Evolutionary conservation across 768 basidiomycete genomes (phyloP).

Genomic region (Boletus subparvulus): DNA sequence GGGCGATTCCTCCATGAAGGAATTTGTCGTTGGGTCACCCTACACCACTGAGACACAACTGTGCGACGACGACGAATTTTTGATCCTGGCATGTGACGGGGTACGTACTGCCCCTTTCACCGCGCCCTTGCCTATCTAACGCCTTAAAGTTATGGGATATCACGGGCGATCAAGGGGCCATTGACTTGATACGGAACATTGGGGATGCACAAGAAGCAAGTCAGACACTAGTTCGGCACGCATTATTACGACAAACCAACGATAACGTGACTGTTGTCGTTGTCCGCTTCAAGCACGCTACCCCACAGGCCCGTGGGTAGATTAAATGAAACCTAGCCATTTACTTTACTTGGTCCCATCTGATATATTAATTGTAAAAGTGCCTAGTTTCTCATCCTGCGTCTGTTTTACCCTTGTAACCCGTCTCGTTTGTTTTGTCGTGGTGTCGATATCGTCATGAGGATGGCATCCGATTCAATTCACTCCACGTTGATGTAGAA

Average conservation of each 20-base stretch:
- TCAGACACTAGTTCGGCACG: conserved; percentile 75
- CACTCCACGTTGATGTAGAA: conserved; percentile 2
- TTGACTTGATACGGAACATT: conserved; percentile 75
- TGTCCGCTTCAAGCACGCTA: conserved; percentile 64
- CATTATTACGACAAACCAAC: conserved; percentile 83
- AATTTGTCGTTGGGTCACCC: conserved; percentile 96
- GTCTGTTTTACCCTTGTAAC: conserved; percentile 5
- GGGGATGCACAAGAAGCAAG: conserved; percentile 83
- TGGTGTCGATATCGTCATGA: background rate
- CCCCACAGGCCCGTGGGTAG: conserved; percentile 14
- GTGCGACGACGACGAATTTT: conserved; percentile 87
- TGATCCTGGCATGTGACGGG: conserved; percentile 96
- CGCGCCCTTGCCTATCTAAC: conserved; percentile 4
- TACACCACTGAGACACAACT: conserved; percentile 98
- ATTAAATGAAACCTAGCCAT: background rate
- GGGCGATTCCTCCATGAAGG: conserved; percentile 98
- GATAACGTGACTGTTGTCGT: conserved; percentile 95
- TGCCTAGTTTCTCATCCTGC: background rate
- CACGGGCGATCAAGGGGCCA: conserved; percentile 83
- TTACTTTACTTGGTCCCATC: background rate
- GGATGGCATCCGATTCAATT: background rate
- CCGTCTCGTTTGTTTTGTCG: conserved; percentile 2
- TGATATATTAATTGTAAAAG: conserved; percentile 9
- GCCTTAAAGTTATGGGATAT: conserved; percentile 89
- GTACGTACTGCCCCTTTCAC: conserved; percentile 48